Base-by-base conservation (phyloP, 371 early-diverging fungal genomes). In the Coemansia sp. region DNA sequence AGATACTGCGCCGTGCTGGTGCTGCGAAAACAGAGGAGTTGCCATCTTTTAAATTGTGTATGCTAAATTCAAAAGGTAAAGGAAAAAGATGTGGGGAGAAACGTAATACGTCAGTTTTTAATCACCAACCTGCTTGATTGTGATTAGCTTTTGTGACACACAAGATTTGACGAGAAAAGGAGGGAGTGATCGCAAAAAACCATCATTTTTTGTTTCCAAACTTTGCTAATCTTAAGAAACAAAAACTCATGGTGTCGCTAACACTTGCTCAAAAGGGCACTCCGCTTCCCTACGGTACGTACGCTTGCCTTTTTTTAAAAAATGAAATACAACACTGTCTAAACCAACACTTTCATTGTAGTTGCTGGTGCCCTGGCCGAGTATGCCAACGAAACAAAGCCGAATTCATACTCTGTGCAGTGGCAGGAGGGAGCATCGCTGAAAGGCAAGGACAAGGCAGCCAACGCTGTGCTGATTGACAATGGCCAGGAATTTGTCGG, bases 201-300 rank as follows among this genome's bases (percentile, higher is more conserved):
- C n/a, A 15, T 15, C n/a, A 28, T 28, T 15, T 6, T 41, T 44
- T 15, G 44, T n/a, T 44, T 44, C 12, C 28, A 54, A 11, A 28
- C 19, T 52, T 52, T 52, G 3, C 21, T 13, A 52, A 19, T 52
- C 53, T 23, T 54, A 8, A 40, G 15, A 12, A 26, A 36, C 29
- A 36, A 15, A 40, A 9, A 11, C 26, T 32, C 29, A 36, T 72
- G 76, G 56, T 64, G 4, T 55, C 63, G 46, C 62, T 80, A 21
- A 67, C 66, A 12, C 60, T 80, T 13, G 80, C 80, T 1, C 72
- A 76, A 40, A 80, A 80, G 67, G 80, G 77, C 48, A 11, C 68
- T 4, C 69, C 80, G 21, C 51, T 65, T 8, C 69, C 80, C 12
- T 76, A 67, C 51, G 64, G 80, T 77, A 77, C 61, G 78, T 29